Base-by-base conservation (phyloP, 2,329 filamentous ascomycete genomes). In the Ascochyta pisi region DNA sequence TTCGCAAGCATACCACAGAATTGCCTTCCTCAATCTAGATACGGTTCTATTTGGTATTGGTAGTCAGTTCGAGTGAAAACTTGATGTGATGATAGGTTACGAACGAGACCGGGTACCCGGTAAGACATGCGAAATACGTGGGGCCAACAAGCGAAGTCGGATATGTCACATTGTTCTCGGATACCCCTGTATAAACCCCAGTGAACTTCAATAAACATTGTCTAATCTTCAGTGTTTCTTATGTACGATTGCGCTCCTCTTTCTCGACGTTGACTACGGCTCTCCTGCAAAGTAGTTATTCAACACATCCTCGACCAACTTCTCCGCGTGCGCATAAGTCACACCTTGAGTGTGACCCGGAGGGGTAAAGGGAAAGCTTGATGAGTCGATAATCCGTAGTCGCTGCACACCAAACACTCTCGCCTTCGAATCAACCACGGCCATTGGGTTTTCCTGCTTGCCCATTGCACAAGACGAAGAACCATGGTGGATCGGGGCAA, bases 391-490 rank as follows among this genome's bases (percentile, higher is more conserved):
- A 1, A 77, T 68, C 19, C 74, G 53, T 49, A 77, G 39, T 4
- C 60, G 55, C 27, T 67, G 24, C 3, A 73, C 67, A 2, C 74
- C 74, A 45, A 70, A 67, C 0, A 77, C 74, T 15, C 64, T 60
- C 3, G 60, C 73, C 33, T 70, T 65, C 2, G 65, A 64, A 60
- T 77, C 74, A 9, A 77, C 68, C 1, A 77, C 74, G 6, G 74
- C 73, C 39, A 58, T 62, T 4, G 51, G 39, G 38, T 75, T 65
- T 2, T 61, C 60, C 3, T n/a, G 24, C 45, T 56, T 63, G 3
- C 71, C 73, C 72, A 75, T 71, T 43, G 27, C 13, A 16, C 38
- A 35, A 9, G 35, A 38, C 16, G 45, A 38, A 16, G 47, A 41
- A n/a, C 64, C 63, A 31, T 73, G 70, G 50, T 53, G 70, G 3